Evolutionary conservation across 2,329 filamentous ascomycete species (phyloP).

Genomic region (Trichophyton verrucosum): DNA sequence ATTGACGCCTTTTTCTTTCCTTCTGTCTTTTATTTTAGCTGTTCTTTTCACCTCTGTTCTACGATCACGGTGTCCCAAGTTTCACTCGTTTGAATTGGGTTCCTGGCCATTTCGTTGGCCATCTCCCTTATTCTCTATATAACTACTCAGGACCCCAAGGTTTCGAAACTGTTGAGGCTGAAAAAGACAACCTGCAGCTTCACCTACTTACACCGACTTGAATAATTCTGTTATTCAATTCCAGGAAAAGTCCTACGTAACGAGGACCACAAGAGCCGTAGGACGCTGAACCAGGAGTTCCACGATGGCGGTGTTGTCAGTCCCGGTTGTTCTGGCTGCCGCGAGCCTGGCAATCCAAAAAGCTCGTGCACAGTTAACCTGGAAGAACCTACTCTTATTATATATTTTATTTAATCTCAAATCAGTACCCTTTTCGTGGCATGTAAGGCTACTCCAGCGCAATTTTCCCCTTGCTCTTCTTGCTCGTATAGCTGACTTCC

Average conservation of each 20-base stretch:
- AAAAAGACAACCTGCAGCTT: neutral
- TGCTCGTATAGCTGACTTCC: conserved; percentile 20
- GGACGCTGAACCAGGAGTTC: neutral
- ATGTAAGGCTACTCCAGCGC: conserved; percentile 39
- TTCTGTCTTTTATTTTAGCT: neutral
- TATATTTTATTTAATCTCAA: conserved; percentile 58
- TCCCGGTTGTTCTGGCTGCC: neutral
- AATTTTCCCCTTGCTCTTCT: conserved; percentile 22
- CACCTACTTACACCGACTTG: neutral
- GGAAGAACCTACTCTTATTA: conserved; percentile 31
- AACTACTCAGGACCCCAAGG: neutral
- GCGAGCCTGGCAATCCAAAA: neutral
- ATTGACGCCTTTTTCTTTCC: neutral
- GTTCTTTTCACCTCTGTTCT: neutral
- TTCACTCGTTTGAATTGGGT: neutral
- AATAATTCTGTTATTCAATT: neutral
- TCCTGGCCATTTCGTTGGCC: neutral
- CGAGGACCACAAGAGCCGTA: neutral
- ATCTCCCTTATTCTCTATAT: neutral
- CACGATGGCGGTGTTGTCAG: conserved; percentile 1
- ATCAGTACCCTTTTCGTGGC: conserved; percentile 63
- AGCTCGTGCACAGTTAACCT: conserved; percentile 16
- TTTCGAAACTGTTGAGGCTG: neutral
- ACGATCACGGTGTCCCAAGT: too few species aligned
- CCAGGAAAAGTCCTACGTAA: neutral